Conservation (phyloP, 768 basidiomycete genomes). For the Pisolithus microcarpus region DNA sequence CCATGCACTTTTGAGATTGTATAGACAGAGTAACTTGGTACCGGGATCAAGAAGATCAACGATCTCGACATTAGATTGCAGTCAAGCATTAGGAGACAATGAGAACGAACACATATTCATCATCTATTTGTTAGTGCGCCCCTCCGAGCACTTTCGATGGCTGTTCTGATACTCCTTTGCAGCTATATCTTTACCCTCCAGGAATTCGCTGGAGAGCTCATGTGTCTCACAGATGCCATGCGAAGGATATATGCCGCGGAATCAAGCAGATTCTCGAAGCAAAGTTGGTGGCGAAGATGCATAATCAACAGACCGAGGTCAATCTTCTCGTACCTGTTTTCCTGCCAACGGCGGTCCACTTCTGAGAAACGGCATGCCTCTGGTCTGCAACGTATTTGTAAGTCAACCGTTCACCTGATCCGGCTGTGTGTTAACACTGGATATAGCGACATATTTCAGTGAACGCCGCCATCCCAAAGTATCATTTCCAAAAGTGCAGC, state of each 20-base stretch:
- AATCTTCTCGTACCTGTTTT: constrained; percentile 16
- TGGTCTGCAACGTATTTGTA: constrained; percentile 38
- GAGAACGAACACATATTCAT: constrained; percentile 84
- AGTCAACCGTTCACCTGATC: constrained; percentile 10
- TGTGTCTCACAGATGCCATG: constrained; percentile 79
- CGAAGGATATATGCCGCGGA: constrained; percentile 68
- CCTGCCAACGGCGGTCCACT: constrained; percentile 8
- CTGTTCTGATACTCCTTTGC: constrained; percentile 8
- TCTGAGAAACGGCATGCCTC: constrained; percentile 13
- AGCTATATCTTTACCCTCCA: constrained; percentile 97
- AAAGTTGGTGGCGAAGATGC: constrained; percentile 36
- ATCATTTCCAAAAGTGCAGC: constrained; percentile 73
- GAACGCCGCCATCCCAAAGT: constrained; percentile 46
- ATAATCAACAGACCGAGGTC: constrained; percentile 18
- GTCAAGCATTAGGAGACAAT: constrained; percentile 32
- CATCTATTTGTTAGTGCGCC: constrained; percentile 77
- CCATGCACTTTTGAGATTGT: constrained; percentile 71
- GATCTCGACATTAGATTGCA: constrained; percentile 22
- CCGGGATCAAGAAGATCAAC: constrained; percentile 9
- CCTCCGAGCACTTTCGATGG: neutral
- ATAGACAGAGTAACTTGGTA: constrained; percentile 44
- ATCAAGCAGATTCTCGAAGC: constrained; percentile 33
- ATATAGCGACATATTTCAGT: constrained; percentile 47
- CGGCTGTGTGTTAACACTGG: constrained; percentile 5
- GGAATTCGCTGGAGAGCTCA: constrained; percentile 83